Base-by-base conservation (phyloP, 2,329 filamentous ascomycete genomes). In the Magnaporthiopsis incrustans region DNA sequence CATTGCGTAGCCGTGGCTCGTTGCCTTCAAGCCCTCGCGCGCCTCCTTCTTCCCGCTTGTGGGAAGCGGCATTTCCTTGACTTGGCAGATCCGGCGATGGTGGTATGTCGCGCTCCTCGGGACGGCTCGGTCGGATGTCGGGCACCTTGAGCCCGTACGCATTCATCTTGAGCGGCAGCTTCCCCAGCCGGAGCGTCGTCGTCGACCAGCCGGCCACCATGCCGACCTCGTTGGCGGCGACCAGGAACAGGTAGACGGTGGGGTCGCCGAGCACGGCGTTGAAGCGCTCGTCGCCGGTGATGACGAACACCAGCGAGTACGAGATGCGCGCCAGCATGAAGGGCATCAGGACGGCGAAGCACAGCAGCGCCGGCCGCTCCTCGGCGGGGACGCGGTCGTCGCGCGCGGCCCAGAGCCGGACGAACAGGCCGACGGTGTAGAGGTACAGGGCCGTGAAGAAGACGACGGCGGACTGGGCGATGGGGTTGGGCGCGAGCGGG, bases 161-260 rank as follows among this genome's bases (percentile, higher is more conserved):
- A 11, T 53, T 25, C 44, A 53, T 22, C 30, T n/a, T 32, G 27
- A 26, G 6, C 58, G 58, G 58, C 58, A 60, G 27, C 27, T 27
- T 32, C 5, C 58, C 18, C 58, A 60, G 58, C 58, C 32, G 8
- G 14, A 60, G 22, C 27, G 32, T 32, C 26, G 58, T 60, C 58
- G 58, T 32, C 27, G 27, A 60, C n/a, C 64, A 66, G 25, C 72
- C 63, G 2, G 56, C 65, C 64, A 72, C 69, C 50, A 67, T 69
- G 57, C 69, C 60, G 30, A 74, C 73, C 64, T 74, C 71, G 65
- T 72, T 70, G 60, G 72, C 64, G 32, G 73, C 72, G 59, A 58
- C 62, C 71, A 74, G 73, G 64, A 69, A 71, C 33, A 74, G 66
- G 33, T 71, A 73, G 53, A 71, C 65, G 26, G 72, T 73, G n/a